phyloP scores from a whole-genome alignment of 495 filamentous ascomycete genomes.

The Penicillium soppii region DNA sequence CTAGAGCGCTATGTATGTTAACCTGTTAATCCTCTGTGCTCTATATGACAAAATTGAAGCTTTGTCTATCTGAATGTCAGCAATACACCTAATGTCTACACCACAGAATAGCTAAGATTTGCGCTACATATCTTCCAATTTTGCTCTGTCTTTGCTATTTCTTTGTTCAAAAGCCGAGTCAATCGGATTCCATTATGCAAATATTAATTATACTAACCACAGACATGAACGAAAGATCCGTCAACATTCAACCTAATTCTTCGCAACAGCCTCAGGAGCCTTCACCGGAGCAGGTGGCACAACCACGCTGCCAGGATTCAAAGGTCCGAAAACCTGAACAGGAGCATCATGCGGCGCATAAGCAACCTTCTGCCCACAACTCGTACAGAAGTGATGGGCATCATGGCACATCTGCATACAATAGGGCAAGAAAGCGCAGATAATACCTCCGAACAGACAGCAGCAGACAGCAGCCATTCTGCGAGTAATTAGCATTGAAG shows the following conservation, averaged over 20 bases:
- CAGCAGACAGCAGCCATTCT: constrained; percentile 16
- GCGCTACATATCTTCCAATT: no score
- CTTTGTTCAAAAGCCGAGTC: no score
- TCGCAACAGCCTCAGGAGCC: constrained; percentile 7
- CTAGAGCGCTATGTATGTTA: background rate
- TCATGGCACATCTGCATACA: constrained; percentile 22
- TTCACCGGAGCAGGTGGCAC: constrained; percentile 3
- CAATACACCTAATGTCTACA: no score
- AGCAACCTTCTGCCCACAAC: constrained; percentile 9
- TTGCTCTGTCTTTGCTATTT: no score
- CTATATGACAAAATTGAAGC: background rate
- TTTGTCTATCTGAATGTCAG: no score
- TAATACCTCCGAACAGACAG: constrained; percentile 18
- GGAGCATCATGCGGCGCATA: constrained; percentile 9
- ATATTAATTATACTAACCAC: background rate
- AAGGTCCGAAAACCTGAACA: constrained; percentile 4
- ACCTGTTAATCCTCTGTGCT: background rate
- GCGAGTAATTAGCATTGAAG: background rate
- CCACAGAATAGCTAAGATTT: no score
- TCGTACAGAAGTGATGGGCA: constrained; percentile 16
- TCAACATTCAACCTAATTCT: background rate
- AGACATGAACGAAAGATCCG: background rate
- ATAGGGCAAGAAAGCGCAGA: constrained; percentile 15
- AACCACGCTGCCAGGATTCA: background rate
- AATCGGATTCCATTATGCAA: background rate